Percentiles rank a stretch among this genome's conserved stretches.
phyloP scores from a whole-genome alignment of 345 rosid genomes.

The Eucalyptus marginata region DNA sequence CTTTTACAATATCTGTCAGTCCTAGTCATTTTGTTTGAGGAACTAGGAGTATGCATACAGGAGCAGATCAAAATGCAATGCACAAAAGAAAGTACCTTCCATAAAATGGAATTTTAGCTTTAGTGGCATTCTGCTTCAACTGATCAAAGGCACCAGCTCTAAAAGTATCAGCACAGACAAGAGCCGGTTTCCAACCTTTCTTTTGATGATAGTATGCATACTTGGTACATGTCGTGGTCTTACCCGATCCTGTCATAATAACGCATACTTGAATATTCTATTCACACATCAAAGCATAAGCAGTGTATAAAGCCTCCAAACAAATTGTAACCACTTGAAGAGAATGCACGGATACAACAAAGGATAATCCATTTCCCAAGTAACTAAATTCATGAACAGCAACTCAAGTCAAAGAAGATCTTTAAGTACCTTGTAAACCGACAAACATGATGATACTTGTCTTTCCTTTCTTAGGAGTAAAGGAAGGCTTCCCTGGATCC shows the following conservation, averaged over 20 bases:
- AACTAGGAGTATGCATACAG: background rate
- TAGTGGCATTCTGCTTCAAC: conserved; percentile 82
- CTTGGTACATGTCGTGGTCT: conserved; percentile 76
- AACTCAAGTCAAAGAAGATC: background rate
- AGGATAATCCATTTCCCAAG: background rate
- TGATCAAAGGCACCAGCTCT: conserved; percentile 94
- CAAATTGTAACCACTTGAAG: background rate
- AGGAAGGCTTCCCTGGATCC: conserved; percentile 89
- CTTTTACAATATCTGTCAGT: background rate
- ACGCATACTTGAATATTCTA: background rate
- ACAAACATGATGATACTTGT: conserved; percentile 79
- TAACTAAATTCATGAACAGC: background rate
- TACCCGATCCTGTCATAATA: conserved; percentile 51
- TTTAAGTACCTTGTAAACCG: conserved; percentile 67
- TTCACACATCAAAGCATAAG: background rate
- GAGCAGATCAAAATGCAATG: background rate
- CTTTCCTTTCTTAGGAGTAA: conserved; percentile 72
- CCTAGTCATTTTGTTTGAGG: background rate
- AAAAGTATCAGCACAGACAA: conserved; percentile 90
- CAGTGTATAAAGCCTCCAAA: background rate
- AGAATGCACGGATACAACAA: background rate
- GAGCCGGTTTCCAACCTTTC: conserved; percentile 79
- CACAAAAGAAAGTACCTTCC: conserved; percentile 39
- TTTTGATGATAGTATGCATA: conserved; percentile 84
- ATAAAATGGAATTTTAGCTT: conserved; percentile 77